Base-by-base conservation (phyloP, 495 filamentous ascomycete species). In the Aspergillus conjunctus region DNA sequence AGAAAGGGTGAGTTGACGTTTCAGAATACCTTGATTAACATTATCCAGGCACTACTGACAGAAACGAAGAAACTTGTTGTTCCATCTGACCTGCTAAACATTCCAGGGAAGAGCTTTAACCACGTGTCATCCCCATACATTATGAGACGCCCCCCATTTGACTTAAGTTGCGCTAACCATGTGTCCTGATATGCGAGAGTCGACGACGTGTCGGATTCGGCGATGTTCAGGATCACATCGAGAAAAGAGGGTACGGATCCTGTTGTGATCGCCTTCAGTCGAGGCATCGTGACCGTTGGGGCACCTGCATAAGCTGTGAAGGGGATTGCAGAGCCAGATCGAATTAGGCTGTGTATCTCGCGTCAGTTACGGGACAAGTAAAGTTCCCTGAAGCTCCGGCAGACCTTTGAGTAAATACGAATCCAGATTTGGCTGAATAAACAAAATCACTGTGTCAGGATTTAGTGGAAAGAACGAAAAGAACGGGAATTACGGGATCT, bases 41-140 rank as follows among this genome's bases (percentile, higher is more conserved):
- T 34, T n/a, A 20, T 43, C 68, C 34, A 34, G 49, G 50, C 63
- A 66, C 50, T 56, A 86, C 90, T 82, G 67, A 97, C 92, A 74
- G 94, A 93, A 61, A 99, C 94, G 73, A 97, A 99, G 71, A 99
- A 99, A 73, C 93, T 97, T 37, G 91, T 91, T 2, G 95, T 98
- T 37, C 95, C 95, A 69, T 99, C 94, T 18, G 84, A 79, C 32
- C 93, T 85, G 63, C 84, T 83, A 74, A 99, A 99, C 39, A 87
- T 88, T 8, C 82, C 85, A 6, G 94, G 94, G 69, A 99, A 98
- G 34, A 99, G 82, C 73, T 97, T 98, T 57, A 98, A 77, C 94
- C 94, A 99, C 14, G 94, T 99, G 71, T 99, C 94, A 69, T 99
- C 94, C 45, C 94, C 94, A 65, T 95, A 97, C 90, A 99, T 93